Conservation (phyloP, 192 early-diverging fungal species). For the Podila clonocystis region DNA sequence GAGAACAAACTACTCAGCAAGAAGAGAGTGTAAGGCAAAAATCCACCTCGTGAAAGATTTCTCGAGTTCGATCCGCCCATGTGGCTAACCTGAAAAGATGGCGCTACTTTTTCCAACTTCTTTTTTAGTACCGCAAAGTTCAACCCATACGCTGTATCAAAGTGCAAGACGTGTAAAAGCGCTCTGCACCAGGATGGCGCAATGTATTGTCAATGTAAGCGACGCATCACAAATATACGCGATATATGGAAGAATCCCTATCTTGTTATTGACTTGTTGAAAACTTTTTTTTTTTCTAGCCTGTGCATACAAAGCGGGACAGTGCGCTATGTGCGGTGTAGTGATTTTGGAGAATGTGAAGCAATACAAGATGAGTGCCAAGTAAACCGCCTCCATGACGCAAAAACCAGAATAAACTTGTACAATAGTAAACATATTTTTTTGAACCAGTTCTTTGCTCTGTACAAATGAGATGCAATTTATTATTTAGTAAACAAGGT, state of each 20-base stretch:
- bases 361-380: conserved; percentile 66
- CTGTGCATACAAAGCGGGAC: conserved; percentile 70
- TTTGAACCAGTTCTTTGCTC: neutral
- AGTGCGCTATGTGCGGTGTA: conserved; percentile 71
- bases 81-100: neutral
- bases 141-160: conserved; percentile 62
- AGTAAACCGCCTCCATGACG: conserved; percentile 24
- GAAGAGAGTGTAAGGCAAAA: conserved; percentile 54
- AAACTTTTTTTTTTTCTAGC: conserved; percentile 28
- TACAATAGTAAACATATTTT: neutral
- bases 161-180: conserved; percentile 70
- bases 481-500: conserved; percentile 6
- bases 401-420: neutral
- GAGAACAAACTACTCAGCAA: conserved; percentile 70
- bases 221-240: neutral
- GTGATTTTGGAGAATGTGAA: conserved; percentile 63
- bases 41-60: too few relatives aligned
- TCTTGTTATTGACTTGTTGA: neutral
- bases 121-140: conserved; percentile 52
- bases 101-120: neutral
- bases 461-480: conserved; percentile 4
- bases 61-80: too few relatives aligned
- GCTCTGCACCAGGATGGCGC: conserved; percentile 68
- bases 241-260: neutral
- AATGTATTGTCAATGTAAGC: conserved; percentile 72